Evolutionary conservation across 495 filamentous ascomycete genomes (phyloP).

Genomic region (Hypoxylon lienhwacheense): DNA sequence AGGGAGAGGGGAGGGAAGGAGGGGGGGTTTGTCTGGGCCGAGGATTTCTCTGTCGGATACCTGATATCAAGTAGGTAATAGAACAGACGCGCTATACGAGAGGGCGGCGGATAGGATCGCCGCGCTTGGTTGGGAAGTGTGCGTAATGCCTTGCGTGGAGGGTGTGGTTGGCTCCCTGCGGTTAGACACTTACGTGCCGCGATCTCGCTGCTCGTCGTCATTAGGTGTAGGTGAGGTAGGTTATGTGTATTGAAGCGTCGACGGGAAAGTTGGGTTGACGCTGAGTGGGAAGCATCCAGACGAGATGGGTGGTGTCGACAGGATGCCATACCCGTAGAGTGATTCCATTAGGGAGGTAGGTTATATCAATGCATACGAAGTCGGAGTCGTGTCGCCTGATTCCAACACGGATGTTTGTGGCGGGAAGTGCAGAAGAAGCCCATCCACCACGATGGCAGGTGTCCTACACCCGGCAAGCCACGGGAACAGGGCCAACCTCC

Average conservation of each 20-base stretch:
- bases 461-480: neutral
- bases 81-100: neutral
- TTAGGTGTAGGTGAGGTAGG: neutral
- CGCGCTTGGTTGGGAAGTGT: constrained; percentile 4
- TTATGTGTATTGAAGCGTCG: too few relatives aligned
- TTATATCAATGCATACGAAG: too few relatives aligned
- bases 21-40: neutral
- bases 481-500: neutral
- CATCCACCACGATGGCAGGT: neutral
- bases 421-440: neutral
- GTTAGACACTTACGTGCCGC: constrained; percentile 3
- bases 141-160: constrained; percentile 24
- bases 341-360: neutral
- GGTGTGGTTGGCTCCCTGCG: constrained; percentile 6
- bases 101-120: constrained; percentile 11
- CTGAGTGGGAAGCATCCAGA: neutral
- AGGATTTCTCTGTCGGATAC: constrained; percentile 1
- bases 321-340: too few relatives aligned
- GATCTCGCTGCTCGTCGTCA: neutral
- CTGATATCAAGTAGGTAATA: constrained; percentile 7
- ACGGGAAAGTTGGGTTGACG: too few relatives aligned
- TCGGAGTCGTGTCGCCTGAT: too few relatives aligned
- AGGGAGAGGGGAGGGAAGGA: neutral
- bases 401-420: constrained; percentile 11
- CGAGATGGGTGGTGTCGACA: neutral